A percentile compares a stretch with the other conserved stretches of the same genome.
Evolutionary conservation across 2,329 filamentous ascomycete genomes (phyloP).

Genomic region (Aspergillus ochraceoroseus): DNA sequence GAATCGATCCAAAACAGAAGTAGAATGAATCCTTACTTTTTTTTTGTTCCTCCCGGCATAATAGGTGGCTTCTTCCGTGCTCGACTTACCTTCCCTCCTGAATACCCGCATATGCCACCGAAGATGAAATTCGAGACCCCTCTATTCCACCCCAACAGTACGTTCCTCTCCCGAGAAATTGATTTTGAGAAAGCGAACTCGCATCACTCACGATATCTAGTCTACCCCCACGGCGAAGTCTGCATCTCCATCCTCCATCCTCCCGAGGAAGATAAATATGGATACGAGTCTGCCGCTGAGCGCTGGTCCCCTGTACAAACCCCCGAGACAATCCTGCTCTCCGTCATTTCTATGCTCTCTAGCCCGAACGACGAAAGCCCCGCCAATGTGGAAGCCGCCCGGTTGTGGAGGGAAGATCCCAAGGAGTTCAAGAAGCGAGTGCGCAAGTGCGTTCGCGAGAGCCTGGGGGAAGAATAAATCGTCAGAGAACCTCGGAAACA

Average conservation of each 20-base stretch:
- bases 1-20: not conserved
- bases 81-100: constrained; percentile 71
- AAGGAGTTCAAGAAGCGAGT: constrained; percentile 74
- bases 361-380: constrained; percentile 93
- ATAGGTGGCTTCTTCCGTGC: constrained; percentile 89
- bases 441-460: constrained; percentile 73
- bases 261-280: constrained; percentile 87
- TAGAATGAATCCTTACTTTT: not conserved
- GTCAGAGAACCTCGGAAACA: not conserved
- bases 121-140: constrained; percentile 80
- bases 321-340: constrained; percentile 87
- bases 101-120: constrained; percentile 84
- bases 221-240: constrained; percentile 80
- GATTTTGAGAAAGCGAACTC: not conserved
- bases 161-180: constrained; percentile 22
- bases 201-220: constrained; percentile 33
- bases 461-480: constrained; percentile 63
- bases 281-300: constrained; percentile 85
- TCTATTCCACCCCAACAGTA: constrained; percentile 88
- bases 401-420: constrained; percentile 75
- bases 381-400: constrained; percentile 89
- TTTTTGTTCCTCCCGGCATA: not conserved
- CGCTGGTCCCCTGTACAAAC: constrained; percentile 94
- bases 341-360: constrained; percentile 85
- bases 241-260: constrained; percentile 98